Evolutionary conservation across 345 rosid genomes (phyloP).

Genomic region (Acer yangbiense): DNA sequence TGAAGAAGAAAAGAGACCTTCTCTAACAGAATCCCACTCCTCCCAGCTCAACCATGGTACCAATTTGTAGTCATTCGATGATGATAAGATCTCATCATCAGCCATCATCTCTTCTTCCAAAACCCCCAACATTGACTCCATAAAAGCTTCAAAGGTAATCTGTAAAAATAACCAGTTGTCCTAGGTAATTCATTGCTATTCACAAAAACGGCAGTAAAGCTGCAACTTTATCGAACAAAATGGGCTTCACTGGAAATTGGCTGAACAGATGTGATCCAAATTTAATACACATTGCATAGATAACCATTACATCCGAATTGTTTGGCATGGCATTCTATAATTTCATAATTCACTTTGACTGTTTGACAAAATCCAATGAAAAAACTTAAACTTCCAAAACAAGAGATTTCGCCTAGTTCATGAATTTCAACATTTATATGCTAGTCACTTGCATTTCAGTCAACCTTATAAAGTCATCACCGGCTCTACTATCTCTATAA

Average conservation of each 20-base stretch:
- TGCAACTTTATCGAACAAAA: too few relatives aligned
- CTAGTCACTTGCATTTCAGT: too few relatives aligned
- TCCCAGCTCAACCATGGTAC: constrained; percentile 96
- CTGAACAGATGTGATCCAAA: not conserved
- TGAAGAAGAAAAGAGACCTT: constrained; percentile 78
- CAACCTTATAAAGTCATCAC: too few relatives aligned
- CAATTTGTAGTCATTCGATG: constrained; percentile 51
- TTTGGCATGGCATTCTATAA: not conserved
- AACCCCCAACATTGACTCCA: constrained; percentile 45
- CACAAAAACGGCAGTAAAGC: too few relatives aligned
- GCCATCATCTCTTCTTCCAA: constrained; percentile 39
- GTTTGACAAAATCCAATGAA: not conserved
- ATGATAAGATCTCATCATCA: constrained; percentile 18
- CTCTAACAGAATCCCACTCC: constrained; percentile 86
- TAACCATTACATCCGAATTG: not conserved
- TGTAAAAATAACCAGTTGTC: not conserved
- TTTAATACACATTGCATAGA: not conserved
- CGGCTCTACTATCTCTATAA: too few relatives aligned
- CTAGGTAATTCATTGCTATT: too few relatives aligned
- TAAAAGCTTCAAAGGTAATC: constrained; percentile 2
- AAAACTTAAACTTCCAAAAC: too few relatives aligned
- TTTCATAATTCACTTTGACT: not conserved
- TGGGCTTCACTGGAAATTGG: too few relatives aligned
- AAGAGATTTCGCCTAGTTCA: too few relatives aligned
- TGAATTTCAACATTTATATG: too few relatives aligned